Base-by-base conservation (phyloP, 352 stramenopile genomes). In the Globisporangium spinosum region DNA sequence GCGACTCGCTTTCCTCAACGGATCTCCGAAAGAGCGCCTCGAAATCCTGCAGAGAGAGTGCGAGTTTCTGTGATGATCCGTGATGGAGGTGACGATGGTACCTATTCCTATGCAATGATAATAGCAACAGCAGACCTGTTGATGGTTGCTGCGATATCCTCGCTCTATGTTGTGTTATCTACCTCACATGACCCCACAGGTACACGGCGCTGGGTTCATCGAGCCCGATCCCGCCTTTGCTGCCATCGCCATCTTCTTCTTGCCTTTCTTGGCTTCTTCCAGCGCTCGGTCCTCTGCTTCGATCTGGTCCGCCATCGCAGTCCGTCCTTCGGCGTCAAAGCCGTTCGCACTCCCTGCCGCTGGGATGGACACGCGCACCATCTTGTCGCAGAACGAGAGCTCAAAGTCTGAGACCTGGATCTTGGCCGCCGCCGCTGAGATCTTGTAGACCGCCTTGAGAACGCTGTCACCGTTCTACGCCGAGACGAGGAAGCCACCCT, bases 391-490 rank as follows among this genome's bases (percentile, higher is more conserved):
- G 63, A 93, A 92, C 15, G 84, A 87, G 54, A 97, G 78, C 63
- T 95, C 89, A 65, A 87, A 90, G 32, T 91, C 84, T 1, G 83
- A 93, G 45, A 96, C 71, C 15, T 80, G 72, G 63, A 96, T 83
- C 45, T 86, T 87, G 9, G 86, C 77, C 8, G 87, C 83, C 38
- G 76, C 69, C 10, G 79, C 84, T 1, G 86, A 90, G 43, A 94
- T 83, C 58, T 82, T 78, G 73, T 95, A 94, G 17, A 97, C 85
- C 2, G 76, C 78, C 58, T 89, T 90, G 40, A 94, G 71, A 1
- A 97, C 86, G 38, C 93, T 92, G 73, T 97, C 86, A 1, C 86
- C 89, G 67, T 76, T 95, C 61, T 91, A 81, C 8, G 89, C 89
- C 17, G 89, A 95, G 56, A 94, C 79, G 29, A 95, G 74, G 65